phyloP scores from a whole-genome alignment of 2,329 filamentous ascomycete genomes.

The Talaromyces sp. region DNA sequence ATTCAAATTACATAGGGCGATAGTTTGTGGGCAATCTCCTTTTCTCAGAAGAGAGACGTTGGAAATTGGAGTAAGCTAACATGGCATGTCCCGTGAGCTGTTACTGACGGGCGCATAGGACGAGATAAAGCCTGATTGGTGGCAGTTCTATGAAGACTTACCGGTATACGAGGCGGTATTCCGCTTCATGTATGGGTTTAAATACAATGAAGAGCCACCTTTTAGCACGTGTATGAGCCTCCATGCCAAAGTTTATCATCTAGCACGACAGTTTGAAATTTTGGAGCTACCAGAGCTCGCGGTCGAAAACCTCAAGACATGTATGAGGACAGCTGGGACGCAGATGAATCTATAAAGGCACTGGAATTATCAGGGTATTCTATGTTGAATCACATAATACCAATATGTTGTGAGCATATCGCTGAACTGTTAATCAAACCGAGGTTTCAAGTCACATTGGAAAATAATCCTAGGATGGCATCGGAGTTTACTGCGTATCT shows the following conservation, averaged over 20 bases:
- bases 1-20: neutral
- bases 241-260: neutral
- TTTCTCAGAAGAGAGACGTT: neutral
- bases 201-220: neutral
- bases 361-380: fast-evolving
- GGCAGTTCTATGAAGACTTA: too few relatives aligned
- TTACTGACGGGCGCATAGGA: neutral
- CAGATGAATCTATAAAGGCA: neutral
- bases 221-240: neutral
- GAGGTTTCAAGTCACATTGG: neutral
- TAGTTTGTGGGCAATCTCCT: neutral
- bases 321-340: neutral
- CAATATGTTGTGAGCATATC: neutral
- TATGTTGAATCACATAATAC: neutral
- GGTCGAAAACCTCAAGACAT: neutral
- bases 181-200: neutral
- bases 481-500: neutral
- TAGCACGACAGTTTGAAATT: neutral
- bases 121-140: neutral
- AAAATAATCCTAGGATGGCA: neutral
- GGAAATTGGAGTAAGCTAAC: neutral
- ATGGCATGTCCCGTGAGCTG: neutral
- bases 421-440: neutral
- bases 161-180: neutral
- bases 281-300: neutral